Evolutionary conservation across 2,329 filamentous ascomycete genomes (phyloP), one percentile per base, ranked within the genome.

Genomic region (Ascochyta clinopodiicola): DNA sequence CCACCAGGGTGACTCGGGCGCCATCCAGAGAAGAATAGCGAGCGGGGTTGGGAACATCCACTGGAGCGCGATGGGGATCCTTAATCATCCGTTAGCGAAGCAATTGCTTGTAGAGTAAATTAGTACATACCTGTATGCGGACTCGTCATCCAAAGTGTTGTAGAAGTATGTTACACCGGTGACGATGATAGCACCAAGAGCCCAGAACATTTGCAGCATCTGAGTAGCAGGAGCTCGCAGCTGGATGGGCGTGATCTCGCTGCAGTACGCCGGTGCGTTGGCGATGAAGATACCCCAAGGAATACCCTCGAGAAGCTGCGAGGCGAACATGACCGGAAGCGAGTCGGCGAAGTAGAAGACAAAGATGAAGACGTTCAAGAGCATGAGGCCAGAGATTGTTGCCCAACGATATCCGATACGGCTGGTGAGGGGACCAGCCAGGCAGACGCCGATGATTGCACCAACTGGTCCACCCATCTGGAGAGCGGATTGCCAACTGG

Each of bases 251-350:
- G 86, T 83, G 52, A 88, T 85, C 70, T 88, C 86, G 65, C 75
- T 75, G 72, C 81, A 84, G 76, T 87, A 88, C 6, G 86, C 85
- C 0, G 86, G 86, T 4, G 85, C 81, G 68, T 87, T 87, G 68
- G 85, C 84, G 62, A 87, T 86, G 71, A 88, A 88, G 65, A 88
- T 82, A 24, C 86, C 86, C 86, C 86, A 88, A 2, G 86, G 86
- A 4, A 88, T 67, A 57, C 86, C 86, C 70, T 86, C 84, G 42
- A 88, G 78, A 50, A 85, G 73, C 76, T 88, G 85, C 34, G 80
- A 76, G 4, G 78, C 78, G 63, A 86, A 81, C 45, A 81, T 72
- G 47, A 82, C 69, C 1, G 73, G 59, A 24, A 81, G 75, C 3
- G 78, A 80, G 32, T 80, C 70, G 48, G 76, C 81, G 62, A 85